Evolutionary conservation across 169 alveolate genomes (phyloP).

Genomic region (Cytauxzoon felis): DNA sequence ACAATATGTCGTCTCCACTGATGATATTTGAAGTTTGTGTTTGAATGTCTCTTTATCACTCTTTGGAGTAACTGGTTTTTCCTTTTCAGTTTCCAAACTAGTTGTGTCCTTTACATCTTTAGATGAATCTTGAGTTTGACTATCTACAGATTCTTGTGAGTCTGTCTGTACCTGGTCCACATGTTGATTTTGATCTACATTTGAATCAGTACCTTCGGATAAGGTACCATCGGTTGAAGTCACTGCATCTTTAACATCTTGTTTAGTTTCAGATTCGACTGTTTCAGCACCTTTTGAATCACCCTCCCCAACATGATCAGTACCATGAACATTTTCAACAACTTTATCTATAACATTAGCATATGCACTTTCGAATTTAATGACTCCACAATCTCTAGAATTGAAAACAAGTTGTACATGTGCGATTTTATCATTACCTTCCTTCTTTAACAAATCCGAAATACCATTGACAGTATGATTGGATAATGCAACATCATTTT

Average conservation of each 20-base stretch:
- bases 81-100: slow-evolving; percentile 27
- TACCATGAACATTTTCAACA: background rate
- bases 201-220: no score
- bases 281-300: background rate
- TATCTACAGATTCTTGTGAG: slow-evolving; percentile 10
- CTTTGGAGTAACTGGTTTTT: slow-evolving; percentile 17
- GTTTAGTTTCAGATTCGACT: background rate
- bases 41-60: no score
- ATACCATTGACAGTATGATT: slow-evolving; percentile 6
- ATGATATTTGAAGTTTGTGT: no score
- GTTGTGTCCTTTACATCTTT: slow-evolving; percentile 12
- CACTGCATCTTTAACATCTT: background rate
- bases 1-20: no score
- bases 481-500: background rate
- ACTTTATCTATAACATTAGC: background rate
- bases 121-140: slow-evolving; percentile 26
- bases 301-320: background rate
- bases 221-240: no score
- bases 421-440: slow-evolving; percentile 18
- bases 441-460: slow-evolving; percentile 18
- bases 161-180: background rate
- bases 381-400: slow-evolving; percentile 15
- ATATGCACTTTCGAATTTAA: background rate
- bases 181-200: no score
- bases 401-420: slow-evolving; percentile 17